phyloP scores from a whole-genome alignment of 345 rosid genomes.

The Streptanthus diversifolius region DNA sequence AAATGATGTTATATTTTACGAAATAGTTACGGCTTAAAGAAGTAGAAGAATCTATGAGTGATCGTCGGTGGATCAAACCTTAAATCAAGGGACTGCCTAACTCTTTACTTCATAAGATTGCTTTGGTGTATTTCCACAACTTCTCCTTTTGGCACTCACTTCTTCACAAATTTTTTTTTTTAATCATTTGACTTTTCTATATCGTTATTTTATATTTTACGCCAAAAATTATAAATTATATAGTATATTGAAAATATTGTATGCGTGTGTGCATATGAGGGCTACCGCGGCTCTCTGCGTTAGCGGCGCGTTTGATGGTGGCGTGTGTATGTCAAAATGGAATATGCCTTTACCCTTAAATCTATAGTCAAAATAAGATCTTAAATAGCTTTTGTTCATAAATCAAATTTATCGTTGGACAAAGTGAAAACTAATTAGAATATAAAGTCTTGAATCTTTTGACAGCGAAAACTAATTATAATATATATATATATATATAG shows the following conservation, averaged over 20 bases:
- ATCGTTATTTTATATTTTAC: not conserved
- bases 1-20: not conserved
- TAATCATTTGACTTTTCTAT: not conserved
- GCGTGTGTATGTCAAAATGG: slow-evolving; percentile 20
- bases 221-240: not conserved
- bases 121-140: slow-evolving; percentile 3
- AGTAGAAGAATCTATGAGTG: not conserved
- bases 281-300: not conserved
- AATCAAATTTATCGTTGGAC: not conserved
- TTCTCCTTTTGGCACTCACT: not conserved
- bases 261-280: not conserved
- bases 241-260: not conserved
- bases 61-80: slow-evolving; percentile 17
- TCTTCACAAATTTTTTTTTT: not conserved
- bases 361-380: not conserved
- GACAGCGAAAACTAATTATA: not conserved
- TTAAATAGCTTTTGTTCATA: not conserved
- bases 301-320: slow-evolving; percentile 19
- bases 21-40: not conserved
- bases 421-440: not conserved
- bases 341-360: slow-evolving; percentile 5
- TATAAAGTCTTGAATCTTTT: not conserved
- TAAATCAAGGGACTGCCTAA: slow-evolving; percentile 11
- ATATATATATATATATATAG: no score
- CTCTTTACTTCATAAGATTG: not conserved